Conservation (phyloP, 164 flowering plant genomes). For the Brasenia schreberi region DNA sequence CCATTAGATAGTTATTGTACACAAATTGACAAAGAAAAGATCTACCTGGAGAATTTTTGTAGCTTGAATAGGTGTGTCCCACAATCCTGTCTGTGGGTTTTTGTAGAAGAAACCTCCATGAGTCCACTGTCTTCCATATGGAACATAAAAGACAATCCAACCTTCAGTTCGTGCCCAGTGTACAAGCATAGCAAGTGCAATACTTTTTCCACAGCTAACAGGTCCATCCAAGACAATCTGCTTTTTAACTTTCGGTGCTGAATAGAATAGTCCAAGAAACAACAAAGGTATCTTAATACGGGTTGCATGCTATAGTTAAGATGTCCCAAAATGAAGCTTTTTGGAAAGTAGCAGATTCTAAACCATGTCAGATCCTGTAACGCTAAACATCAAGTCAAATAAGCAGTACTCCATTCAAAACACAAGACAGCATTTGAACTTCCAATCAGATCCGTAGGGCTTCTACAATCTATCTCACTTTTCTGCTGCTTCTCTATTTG, state of each 20-base stretch:
- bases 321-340: too few relatives aligned
- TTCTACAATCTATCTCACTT: not conserved
- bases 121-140: slow-evolving; percentile 69
- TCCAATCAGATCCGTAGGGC: not conserved
- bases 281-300: too few relatives aligned
- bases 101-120: slow-evolving; percentile 82
- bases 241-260: slow-evolving; percentile 53
- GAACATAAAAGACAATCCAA: slow-evolving; percentile 89
- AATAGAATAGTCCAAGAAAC: not conserved
- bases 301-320: too few relatives aligned
- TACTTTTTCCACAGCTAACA: slow-evolving; percentile 84
- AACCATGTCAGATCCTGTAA: not conserved
- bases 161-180: slow-evolving; percentile 97
- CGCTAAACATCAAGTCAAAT: not conserved
- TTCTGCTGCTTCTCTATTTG: not conserved
- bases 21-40: not conserved
- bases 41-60: slow-evolving; percentile 58
- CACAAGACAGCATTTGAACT: not conserved
- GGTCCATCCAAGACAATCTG: slow-evolving; percentile 92
- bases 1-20: not conserved
- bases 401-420: not conserved
- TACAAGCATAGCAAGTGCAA: slow-evolving; percentile 85
- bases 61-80: slow-evolving; percentile 95
- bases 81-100: slow-evolving; percentile 65
- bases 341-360: not conserved